A percentile compares a stretch with the other conserved stretches of the same genome.
These are phyloP conservation scores for Yamadazyma scolyti DNA, from an alignment of 805 yeast genomes.

Conservation along the genomic window DNA sequence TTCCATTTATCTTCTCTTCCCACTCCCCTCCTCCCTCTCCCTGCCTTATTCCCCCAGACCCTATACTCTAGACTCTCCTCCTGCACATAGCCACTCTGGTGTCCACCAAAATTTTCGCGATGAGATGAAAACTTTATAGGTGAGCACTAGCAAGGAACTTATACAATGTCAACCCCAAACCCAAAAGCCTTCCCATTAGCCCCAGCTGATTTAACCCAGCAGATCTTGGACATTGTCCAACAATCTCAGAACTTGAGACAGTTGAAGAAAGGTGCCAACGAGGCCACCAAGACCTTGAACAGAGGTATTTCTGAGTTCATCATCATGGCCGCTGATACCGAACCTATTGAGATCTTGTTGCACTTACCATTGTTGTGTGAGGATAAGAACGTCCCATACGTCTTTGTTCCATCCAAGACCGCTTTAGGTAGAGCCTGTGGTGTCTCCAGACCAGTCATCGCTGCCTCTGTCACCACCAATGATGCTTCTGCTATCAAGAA, in stretches of 20 bases:
- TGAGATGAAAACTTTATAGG: constrained; percentile 16
- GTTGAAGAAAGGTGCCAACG: constrained; percentile 99
- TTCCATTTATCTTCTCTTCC: too few relatives aligned
- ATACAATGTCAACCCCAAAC: constrained; percentile 79
- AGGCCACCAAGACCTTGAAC: constrained; percentile 98
- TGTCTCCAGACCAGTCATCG: constrained; percentile 98
- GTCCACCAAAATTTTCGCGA: constrained; percentile 3
- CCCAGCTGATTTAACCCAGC: constrained; percentile 92
- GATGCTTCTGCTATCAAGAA: constrained; percentile 96
- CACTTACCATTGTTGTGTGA: constrained; percentile 97
- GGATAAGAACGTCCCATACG: constrained; percentile 99
- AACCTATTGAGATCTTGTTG: constrained; percentile 96
- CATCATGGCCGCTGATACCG: constrained; percentile 99
- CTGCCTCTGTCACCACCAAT: constrained; percentile 97
- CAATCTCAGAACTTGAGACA: constrained; percentile 98
- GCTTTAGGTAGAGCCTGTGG: constrained; percentile 99
- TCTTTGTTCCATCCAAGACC: constrained; percentile 96
- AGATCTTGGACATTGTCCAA: constrained; percentile 95
- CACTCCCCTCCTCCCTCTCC: too few relatives aligned
- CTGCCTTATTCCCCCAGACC: too few relatives aligned
- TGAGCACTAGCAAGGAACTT: constrained; percentile 54
- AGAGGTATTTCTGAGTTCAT: constrained; percentile 99
- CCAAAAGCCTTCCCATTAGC: constrained; percentile 99
- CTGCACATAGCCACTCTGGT: too few relatives aligned
- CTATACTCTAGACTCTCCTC: too few relatives aligned